Percentiles rank a stretch among this genome's conserved stretches.
phyloP scores from a whole-genome alignment of 176 grass and related monocot species.

The Cenchrus purpureus region DNA sequence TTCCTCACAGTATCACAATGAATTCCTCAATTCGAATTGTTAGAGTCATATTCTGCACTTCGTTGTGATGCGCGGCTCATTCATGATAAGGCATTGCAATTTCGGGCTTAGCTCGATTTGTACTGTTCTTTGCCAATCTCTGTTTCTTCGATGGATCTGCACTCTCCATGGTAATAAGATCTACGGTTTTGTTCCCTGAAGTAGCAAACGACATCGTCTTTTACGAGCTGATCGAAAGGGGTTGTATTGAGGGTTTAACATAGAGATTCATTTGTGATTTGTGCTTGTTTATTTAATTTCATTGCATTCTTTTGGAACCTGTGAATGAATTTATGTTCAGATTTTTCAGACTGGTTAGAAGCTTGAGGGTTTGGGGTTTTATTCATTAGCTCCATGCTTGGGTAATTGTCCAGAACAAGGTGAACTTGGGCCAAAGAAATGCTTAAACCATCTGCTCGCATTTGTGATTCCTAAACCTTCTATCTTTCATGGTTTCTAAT shows the following conservation, averaged over 20 bases:
- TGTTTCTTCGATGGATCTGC: not conserved
- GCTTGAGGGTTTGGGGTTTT: not conserved
- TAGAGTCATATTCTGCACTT: not conserved
- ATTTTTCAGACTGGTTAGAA: not conserved
- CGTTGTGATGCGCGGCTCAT: not conserved
- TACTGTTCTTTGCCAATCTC: not conserved
- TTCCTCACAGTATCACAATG: not conserved
- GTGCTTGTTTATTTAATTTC: not conserved
- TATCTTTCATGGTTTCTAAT: not conserved
- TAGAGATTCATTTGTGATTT: not conserved
- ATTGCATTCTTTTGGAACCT: not conserved
- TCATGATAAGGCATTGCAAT: slow-evolving; percentile 2
- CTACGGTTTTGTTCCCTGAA: not conserved
- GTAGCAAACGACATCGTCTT: not conserved
- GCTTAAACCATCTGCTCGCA: not conserved
- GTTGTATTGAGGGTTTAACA: not conserved
- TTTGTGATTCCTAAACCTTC: not conserved
- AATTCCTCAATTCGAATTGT: not conserved
- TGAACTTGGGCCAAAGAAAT: not conserved
- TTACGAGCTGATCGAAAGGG: not conserved
- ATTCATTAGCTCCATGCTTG: not conserved
- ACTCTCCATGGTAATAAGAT: not conserved
- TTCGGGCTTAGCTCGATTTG: not conserved
- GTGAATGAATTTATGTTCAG: not conserved
- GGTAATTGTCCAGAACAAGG: not conserved